These are phyloP conservation scores for Coprinopsis sp. DNA, from an alignment of 768 basidiomycete genomes.

Conservation along the genomic window DNA sequence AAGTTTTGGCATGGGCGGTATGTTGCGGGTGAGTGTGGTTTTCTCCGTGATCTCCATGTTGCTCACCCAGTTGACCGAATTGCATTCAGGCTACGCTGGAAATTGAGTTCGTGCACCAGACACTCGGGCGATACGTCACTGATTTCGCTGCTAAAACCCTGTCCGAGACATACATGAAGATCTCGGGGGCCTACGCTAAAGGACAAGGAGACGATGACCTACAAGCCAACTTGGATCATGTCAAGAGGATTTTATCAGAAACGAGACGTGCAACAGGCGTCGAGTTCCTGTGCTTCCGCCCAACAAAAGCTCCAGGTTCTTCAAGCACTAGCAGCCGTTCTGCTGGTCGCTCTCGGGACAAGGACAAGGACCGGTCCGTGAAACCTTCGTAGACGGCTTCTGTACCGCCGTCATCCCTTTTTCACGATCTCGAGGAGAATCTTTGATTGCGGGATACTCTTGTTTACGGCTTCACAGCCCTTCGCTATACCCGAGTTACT, in stretches of 20 bases:
- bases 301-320: conserved; percentile 54
- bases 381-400: conserved; percentile 11
- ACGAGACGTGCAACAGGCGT: conserved; percentile 88
- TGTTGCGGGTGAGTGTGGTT: conserved; percentile 73
- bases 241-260: conserved; percentile 87
- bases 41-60: not conserved
- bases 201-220: conserved; percentile 83
- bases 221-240: conserved; percentile 81
- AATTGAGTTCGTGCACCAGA: conserved; percentile 99
- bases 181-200: conserved; percentile 87
- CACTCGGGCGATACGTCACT: conserved; percentile 83
- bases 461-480: no score
- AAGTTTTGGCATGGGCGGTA: conserved; percentile 96
- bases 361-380: conserved; percentile 23
- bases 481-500: no score
- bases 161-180: conserved; percentile 89
- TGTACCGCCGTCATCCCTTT: no score
- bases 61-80: not conserved
- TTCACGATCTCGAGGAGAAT: no score
- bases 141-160: conserved; percentile 76
- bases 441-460: no score
- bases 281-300: conserved; percentile 91
- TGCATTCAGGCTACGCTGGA: conserved; percentile 84
- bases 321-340: conserved; percentile 21
- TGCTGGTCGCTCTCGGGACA: conserved; percentile 23